phyloP scores from a whole-genome alignment of 225 moss, liverwort and hornwort genomes.

The Marchantia paleacea region DNA sequence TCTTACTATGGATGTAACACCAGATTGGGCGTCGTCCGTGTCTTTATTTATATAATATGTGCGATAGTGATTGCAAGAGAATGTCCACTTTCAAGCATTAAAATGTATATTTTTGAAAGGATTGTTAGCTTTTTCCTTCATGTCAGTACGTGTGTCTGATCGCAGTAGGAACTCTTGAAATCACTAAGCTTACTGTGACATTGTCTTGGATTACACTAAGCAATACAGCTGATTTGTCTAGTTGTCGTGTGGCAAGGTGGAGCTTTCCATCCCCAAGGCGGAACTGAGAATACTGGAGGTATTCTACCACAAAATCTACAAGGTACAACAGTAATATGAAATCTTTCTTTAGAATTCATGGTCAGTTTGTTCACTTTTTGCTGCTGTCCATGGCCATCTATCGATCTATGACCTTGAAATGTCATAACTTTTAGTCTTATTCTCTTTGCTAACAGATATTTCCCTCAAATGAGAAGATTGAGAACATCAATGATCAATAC shows the following conservation, averaged over 20 bases:
- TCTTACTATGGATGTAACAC: too few species aligned
- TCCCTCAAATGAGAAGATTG: conserved; percentile 92
- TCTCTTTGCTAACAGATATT: conserved; percentile 54
- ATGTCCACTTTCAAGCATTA: too few species aligned
- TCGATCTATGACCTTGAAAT: background rate
- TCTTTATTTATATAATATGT: too few species aligned
- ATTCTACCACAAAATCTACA: conserved; percentile 75
- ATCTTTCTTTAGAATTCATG: background rate
- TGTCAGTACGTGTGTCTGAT: too few species aligned
- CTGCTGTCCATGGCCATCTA: background rate
- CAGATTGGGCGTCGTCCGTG: too few species aligned
- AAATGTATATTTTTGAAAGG: too few species aligned
- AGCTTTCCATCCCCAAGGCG: conserved; percentile 56
- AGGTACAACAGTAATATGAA: conserved; percentile 31
- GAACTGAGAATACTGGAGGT: conserved; percentile 76
- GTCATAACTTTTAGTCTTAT: background rate
- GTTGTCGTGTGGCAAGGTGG: conserved; percentile 49
- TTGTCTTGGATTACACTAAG: background rate
- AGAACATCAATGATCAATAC: conserved; percentile 98
- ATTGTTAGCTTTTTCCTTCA: too few species aligned
- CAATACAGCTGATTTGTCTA: conserved; percentile 11
- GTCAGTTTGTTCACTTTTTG: background rate
- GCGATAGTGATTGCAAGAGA: too few species aligned
- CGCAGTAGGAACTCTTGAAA: too few species aligned
- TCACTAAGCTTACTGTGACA: too few species aligned